These are phyloP conservation scores for Boletellus dicymbophilus DNA, from an alignment of 1,284 basidiomycete genomes.

Conservation along the genomic window DNA sequence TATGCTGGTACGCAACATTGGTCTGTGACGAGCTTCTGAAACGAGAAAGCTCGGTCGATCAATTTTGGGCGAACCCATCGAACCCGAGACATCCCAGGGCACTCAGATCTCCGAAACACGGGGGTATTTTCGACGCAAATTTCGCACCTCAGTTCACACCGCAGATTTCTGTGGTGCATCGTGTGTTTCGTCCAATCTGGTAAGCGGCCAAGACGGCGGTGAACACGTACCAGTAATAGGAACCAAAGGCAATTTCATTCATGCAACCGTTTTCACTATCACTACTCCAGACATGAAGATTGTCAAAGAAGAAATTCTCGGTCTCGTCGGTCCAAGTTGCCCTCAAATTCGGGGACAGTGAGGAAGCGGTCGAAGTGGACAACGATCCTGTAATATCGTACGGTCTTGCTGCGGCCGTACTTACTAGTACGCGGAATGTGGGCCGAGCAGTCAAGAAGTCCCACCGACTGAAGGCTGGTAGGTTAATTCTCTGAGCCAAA, in stretches of 20 bases:
- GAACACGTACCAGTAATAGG: conserved; percentile 74
- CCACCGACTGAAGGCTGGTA: conserved; percentile 81
- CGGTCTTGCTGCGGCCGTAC: conserved; percentile 86
- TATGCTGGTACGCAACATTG: conserved; percentile 86
- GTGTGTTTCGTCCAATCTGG: conserved; percentile 92
- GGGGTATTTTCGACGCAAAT: conserved; percentile 33
- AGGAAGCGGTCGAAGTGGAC: conserved; percentile 75
- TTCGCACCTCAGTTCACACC: conserved; percentile 4
- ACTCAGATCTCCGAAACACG: conserved; percentile 81
- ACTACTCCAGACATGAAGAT: conserved; percentile 83
- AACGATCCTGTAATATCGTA: conserved; percentile 89
- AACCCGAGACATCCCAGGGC: conserved; percentile 71
- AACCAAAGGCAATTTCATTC: conserved; percentile 73
- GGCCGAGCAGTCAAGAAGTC: conserved; percentile 75
- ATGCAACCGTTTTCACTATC: conserved; percentile 88
- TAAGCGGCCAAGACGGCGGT: conserved; percentile 87
- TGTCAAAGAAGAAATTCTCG: conserved; percentile 90
- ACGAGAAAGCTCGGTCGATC: conserved; percentile 52
- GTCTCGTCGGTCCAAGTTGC: conserved; percentile 80
- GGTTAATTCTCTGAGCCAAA: conserved; percentile 77
- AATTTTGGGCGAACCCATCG: conserved; percentile 86
- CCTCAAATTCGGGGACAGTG: conserved; percentile 71
- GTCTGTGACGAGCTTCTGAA: conserved; percentile 82
- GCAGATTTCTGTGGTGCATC: conserved; percentile 55
- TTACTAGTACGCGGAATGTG: conserved; percentile 81